Percentiles rank a stretch among this genome's conserved stretches.
phyloP scores from a whole-genome alignment of 176 grass and related monocot genomes.

The Lolium multiflorum region DNA sequence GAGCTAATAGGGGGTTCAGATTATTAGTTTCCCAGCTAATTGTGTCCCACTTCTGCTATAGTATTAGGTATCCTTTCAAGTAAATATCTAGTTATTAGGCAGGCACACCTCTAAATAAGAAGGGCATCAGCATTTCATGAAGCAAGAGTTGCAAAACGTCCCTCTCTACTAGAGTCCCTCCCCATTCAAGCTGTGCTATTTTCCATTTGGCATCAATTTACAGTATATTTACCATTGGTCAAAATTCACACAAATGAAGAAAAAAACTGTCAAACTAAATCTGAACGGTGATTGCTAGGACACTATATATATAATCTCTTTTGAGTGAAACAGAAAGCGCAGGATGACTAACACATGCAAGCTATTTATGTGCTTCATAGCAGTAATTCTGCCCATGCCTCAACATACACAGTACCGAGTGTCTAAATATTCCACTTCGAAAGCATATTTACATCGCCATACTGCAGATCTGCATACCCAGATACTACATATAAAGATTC shows the following conservation, averaged over 20 bases:
- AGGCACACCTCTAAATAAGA: conserved; percentile 2
- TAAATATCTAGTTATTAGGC: conserved; percentile 14
- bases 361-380: neutral
- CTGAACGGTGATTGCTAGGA: neutral
- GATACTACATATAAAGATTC: neutral
- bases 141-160: neutral
- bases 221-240: neutral
- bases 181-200: neutral
- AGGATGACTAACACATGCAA: neutral
- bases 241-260: neutral
- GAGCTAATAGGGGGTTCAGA: neutral
- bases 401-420: neutral
- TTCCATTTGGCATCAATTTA: neutral
- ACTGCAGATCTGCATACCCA: conserved; percentile 4
- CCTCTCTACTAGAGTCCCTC: neutral
- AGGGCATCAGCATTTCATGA: neutral
- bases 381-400: conserved; percentile 2
- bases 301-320: neutral
- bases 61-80: neutral
- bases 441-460: conserved; percentile 2
- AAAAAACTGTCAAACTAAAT: conserved; percentile 18
- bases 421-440: conserved; percentile 15
- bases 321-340: neutral
- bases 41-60: neutral
- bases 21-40: neutral